These are phyloP conservation scores for Ophiobolus disseminans DNA, from an alignment of 2,329 filamentous ascomycete genomes.

Conservation along the genomic window DNA sequence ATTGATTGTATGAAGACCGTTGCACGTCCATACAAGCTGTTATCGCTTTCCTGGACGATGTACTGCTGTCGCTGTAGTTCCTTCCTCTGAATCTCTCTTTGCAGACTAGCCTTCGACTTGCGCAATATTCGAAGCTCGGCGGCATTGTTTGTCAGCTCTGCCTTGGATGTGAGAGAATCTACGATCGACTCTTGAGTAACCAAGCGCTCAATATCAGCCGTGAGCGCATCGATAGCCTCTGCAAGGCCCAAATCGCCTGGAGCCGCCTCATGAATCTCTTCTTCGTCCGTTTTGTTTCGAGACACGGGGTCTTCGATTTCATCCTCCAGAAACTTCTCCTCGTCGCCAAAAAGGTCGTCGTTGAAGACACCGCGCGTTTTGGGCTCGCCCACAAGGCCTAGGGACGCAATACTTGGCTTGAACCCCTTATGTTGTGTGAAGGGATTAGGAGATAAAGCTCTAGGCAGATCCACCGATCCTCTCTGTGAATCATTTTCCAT, in stretches of 20 bases:
- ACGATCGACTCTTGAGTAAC: constrained; percentile 88
- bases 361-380: constrained; percentile 91
- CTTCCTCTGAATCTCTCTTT: constrained; percentile 90
- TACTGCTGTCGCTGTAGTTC: constrained; percentile 97
- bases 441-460: constrained; percentile 50
- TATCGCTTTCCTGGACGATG: constrained; percentile 96
- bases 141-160: constrained; percentile 95
- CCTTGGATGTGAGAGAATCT: constrained; percentile 89
- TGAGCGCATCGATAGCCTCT: constrained; percentile 89
- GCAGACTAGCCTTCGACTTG: constrained; percentile 92
- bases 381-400: constrained; percentile 87
- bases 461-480: constrained; percentile 66
- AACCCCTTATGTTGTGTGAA: constrained; percentile 48
- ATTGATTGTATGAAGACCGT: constrained; percentile 90
- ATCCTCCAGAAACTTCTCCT: constrained; percentile 84
- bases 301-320: constrained; percentile 77
- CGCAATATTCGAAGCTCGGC: constrained; percentile 89
- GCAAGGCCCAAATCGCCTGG: constrained; percentile 92
- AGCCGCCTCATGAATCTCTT: constrained; percentile 91
- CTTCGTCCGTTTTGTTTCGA: constrained; percentile 68
- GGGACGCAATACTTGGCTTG: constrained; percentile 87
- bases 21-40: constrained; percentile 91
- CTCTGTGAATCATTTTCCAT: constrained; percentile 67
- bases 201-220: constrained; percentile 87
- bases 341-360: constrained; percentile 90